Percentiles rank a stretch among this genome's conserved stretches.
These are phyloP conservation scores for Fraxinus nigra DNA, from an alignment of 305 asterid species.

Conservation along the genomic window DNA sequence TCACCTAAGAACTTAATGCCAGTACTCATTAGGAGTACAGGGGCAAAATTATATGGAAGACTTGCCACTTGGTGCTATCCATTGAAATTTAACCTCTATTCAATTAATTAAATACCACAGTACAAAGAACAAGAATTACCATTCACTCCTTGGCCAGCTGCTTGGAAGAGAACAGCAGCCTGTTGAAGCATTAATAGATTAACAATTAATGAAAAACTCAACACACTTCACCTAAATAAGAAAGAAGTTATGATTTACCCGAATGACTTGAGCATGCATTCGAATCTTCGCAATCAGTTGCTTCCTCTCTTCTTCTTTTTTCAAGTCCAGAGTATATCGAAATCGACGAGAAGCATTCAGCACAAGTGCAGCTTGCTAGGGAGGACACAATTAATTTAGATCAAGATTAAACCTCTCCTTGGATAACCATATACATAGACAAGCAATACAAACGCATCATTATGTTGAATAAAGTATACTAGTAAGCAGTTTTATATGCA, in stretches of 20 bases:
- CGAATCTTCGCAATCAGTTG: conserved; percentile 71
- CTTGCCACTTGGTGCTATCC: neutral
- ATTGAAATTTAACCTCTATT: neutral
- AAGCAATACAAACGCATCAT: neutral
- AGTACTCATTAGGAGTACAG: neutral
- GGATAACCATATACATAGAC: neutral
- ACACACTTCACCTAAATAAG: neutral
- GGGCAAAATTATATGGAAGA: neutral
- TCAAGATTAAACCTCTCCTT: neutral
- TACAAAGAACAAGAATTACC: conserved; percentile 40
- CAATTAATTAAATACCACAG: conserved; percentile 5
- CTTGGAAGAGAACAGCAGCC: conserved; percentile 96
- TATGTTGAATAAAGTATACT: neutral
- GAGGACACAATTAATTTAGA: conserved; percentile 14
- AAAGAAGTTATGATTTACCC: conserved; percentile 46
- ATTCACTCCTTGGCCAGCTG: conserved; percentile 48
- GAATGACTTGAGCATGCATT: conserved; percentile 93
- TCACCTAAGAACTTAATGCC: conserved; percentile 4
- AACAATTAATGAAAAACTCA: conserved; percentile 2
- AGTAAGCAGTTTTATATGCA: neutral
- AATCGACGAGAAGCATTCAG: conserved; percentile 91
- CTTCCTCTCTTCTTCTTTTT: conserved; percentile 87
- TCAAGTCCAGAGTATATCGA: conserved; percentile 86
- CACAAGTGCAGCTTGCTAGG: conserved; percentile 95
- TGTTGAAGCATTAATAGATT: conserved; percentile 36